Percentiles rank a stretch among this genome's conserved stretches.
Conservation (phyloP, 2,329 filamentous ascomycete species). For the Coniochaeta sp. region DNA sequence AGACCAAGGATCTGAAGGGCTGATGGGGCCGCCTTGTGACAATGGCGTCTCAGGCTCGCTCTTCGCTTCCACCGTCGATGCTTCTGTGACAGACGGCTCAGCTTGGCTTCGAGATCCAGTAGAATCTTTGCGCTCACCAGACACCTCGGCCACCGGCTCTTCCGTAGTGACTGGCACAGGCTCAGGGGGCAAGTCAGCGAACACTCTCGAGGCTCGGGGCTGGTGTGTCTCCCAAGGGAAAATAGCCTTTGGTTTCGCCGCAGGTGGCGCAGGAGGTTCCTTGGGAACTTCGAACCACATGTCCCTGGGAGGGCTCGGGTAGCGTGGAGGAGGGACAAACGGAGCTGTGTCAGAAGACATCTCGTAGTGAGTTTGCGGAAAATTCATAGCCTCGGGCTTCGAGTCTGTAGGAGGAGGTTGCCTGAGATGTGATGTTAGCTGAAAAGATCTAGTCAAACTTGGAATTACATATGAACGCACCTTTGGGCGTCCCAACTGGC, state of each 20-base stretch:
- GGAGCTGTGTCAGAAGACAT: slow-evolving; percentile 72
- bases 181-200: slow-evolving; percentile 45
- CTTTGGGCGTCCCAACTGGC: slow-evolving; percentile 46
- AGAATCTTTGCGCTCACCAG: slow-evolving; percentile 16
- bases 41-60: slow-evolving; percentile 38
- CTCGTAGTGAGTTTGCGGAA: slow-evolving; percentile 69
- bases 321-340: slow-evolving; percentile 69
- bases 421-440: slow-evolving; percentile 29
- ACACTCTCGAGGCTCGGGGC: slow-evolving; percentile 56
- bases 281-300: slow-evolving; percentile 85
- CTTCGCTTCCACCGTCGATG: slow-evolving; percentile 25
- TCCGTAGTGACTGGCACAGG: slow-evolving; percentile 14
- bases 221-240: slow-evolving; percentile 85
- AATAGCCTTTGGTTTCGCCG: slow-evolving; percentile 56
- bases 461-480: slow-evolving; percentile 23
- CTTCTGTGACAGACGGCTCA: slow-evolving; percentile 23
- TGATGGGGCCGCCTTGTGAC: slow-evolving; percentile 38
- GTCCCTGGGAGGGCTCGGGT: slow-evolving; percentile 75
- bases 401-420: slow-evolving; percentile 58
- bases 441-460: neutral
- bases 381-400: slow-evolving; percentile 76
- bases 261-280: slow-evolving; percentile 43
- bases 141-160: slow-evolving; percentile 16
- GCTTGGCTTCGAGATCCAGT: slow-evolving; percentile 9
- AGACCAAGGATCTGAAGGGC: slow-evolving; percentile 58